A percentile compares a stretch with the other conserved stretches of the same genome.
Conservation (phyloP, 306 rosid species). For the Pterocarpus macrocarpus region DNA sequence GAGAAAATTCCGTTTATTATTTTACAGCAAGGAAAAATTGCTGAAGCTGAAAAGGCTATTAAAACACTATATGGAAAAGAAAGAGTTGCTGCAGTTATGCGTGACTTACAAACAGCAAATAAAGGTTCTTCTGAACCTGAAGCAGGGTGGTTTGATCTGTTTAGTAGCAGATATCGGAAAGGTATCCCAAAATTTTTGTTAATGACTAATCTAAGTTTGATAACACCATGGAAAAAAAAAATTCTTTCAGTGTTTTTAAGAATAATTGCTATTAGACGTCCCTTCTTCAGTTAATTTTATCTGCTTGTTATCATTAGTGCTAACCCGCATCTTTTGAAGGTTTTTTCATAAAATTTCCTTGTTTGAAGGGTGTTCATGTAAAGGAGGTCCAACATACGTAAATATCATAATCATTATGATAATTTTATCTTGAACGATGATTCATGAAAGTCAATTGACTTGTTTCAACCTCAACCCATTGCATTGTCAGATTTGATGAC, state of each 20-base stretch:
- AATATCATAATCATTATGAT: not conserved
- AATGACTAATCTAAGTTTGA: not conserved
- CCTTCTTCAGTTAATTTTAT: not conserved
- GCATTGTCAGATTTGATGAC: slow-evolving; percentile 1
- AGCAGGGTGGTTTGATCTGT: slow-evolving; percentile 97
- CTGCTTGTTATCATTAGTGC: not conserved
- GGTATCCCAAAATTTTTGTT: slow-evolving; percentile 55
- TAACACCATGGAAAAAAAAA: not conserved
- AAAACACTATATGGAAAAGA: slow-evolving; percentile 82
- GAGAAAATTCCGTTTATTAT: slow-evolving; percentile 29
- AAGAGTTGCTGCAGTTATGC: slow-evolving; percentile 76
- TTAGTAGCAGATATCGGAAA: slow-evolving; percentile 92
- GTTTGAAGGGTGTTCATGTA: not conserved
- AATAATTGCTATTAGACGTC: not conserved
- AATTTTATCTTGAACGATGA: not conserved
- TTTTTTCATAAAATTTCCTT: not conserved
- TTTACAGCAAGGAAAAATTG: slow-evolving; percentile 86
- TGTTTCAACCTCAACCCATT: not conserved
- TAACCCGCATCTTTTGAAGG: slow-evolving; percentile 10
- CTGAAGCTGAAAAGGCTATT: slow-evolving; percentile 84
- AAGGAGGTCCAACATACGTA: slow-evolving; percentile 18
- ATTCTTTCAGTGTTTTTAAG: not conserved
- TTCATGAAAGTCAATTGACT: slow-evolving; percentile 28
- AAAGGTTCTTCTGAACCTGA: slow-evolving; percentile 92
- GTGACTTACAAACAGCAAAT: slow-evolving; percentile 67